Conservation (phyloP, 768 basidiomycete genomes). For the Tricholomella constricta region DNA sequence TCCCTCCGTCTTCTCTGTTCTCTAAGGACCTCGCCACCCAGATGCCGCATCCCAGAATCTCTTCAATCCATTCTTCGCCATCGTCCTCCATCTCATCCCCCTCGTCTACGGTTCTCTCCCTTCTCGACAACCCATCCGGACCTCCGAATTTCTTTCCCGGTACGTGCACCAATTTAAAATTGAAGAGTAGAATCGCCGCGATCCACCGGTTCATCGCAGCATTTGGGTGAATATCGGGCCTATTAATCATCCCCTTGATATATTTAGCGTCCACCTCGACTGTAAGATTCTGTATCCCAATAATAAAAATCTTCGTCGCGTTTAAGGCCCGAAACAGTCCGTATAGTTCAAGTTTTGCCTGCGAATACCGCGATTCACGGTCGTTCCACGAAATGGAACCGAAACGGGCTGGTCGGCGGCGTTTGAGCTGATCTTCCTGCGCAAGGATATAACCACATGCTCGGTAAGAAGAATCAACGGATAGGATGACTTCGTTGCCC, state of each 20-base stretch:
- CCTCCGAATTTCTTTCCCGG: slow-evolving; percentile 15
- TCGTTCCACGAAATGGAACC: too few relatives aligned
- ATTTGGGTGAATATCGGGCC: slow-evolving; percentile 37
- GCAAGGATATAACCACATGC: slow-evolving; percentile 8
- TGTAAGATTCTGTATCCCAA: slow-evolving; percentile 25
- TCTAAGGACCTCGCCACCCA: not conserved
- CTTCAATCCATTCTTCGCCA: not conserved
- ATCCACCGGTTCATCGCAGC: slow-evolving; percentile 43
- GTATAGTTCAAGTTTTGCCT: slow-evolving; percentile 32
- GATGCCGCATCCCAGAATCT: not conserved
- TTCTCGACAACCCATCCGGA: slow-evolving; percentile 2
- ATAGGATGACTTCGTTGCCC: too few relatives aligned
- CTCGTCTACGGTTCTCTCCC: not conserved
- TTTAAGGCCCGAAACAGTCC: slow-evolving; percentile 29
- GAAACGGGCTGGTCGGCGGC: slow-evolving; percentile 3
- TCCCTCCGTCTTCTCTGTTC: not conserved
- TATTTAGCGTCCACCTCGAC: slow-evolving; percentile 23
- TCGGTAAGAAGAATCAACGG: slow-evolving; percentile 23
- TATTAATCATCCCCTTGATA: slow-evolving; percentile 33
- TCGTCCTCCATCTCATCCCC: not conserved
- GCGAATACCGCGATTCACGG: slow-evolving; percentile 25
- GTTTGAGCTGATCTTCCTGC: slow-evolving; percentile 7
- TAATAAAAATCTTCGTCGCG: slow-evolving; percentile 23
- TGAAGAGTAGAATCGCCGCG: too few relatives aligned
- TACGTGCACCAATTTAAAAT: slow-evolving; percentile 39